Percentiles rank a stretch among this genome's conserved stretches.
Evolutionary conservation across 140 eudicot species (phyloP).

Genomic region (Ambrosia hybrid): DNA sequence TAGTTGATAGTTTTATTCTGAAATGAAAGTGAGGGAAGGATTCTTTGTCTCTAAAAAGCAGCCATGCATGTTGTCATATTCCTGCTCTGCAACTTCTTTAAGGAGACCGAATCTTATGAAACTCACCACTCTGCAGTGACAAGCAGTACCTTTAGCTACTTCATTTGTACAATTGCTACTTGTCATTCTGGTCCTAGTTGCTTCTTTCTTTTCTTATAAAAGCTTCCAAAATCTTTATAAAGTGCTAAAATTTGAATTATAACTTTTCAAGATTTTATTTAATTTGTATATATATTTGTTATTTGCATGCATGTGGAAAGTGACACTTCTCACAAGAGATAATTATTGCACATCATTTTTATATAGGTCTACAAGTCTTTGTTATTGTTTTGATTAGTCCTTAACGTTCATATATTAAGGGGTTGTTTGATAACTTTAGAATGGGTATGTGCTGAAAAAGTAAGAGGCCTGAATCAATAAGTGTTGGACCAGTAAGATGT

Average conservation of each 20-base stretch:
- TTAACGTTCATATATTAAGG: not conserved
- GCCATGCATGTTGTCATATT: constrained; percentile 46
- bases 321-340: constrained; percentile 38
- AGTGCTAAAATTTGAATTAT: constrained; percentile 40
- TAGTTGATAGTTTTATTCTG: constrained; percentile 14
- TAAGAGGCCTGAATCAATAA: too few species aligned
- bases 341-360: constrained; percentile 14
- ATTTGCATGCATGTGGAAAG: constrained; percentile 47
- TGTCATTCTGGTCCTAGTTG: constrained; percentile 31
- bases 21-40: constrained; percentile 22
- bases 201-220: constrained; percentile 18
- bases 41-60: constrained; percentile 29
- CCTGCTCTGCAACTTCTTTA: constrained; percentile 36
- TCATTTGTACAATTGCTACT: constrained; percentile 30
- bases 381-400: constrained; percentile 1
- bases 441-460: too few species aligned
- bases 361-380: constrained; percentile 7
- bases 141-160: constrained; percentile 33
- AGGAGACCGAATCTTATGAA: constrained; percentile 28
- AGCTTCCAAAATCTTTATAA: constrained; percentile 42
- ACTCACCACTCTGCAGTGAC: constrained; percentile 9
- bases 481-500: too few species aligned
- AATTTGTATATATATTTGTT: constrained; percentile 6
- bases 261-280: constrained; percentile 27
- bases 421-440: too few species aligned